Conservation (phyloP, 495 filamentous ascomycete species). For the Tuber melanosporum region DNA sequence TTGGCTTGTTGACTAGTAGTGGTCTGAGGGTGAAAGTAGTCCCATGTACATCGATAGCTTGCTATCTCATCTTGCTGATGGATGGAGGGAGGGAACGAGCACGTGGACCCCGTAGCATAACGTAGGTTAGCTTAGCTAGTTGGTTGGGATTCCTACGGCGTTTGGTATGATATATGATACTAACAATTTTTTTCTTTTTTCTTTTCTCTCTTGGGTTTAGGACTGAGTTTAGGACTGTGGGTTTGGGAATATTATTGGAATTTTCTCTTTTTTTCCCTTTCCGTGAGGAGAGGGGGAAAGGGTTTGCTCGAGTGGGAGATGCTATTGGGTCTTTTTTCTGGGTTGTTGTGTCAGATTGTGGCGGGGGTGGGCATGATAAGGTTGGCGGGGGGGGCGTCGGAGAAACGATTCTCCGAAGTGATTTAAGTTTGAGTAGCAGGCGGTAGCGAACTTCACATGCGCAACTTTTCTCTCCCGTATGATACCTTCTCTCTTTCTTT, state of each 20-base stretch:
- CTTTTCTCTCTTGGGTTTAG: not conserved
- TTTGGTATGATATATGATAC: not conserved
- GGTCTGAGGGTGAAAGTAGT: not conserved
- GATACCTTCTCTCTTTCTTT: not conserved
- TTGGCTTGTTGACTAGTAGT: not conserved
- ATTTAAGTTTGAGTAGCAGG: not conserved
- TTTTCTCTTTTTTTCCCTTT: not conserved
- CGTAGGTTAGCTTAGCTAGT: not conserved
- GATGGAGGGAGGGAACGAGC: not conserved
- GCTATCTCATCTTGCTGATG: not conserved
- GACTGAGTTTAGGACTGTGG: not conserved
- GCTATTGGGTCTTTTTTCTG: not conserved
- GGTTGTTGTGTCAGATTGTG: not conserved
- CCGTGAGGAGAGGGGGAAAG: too few relatives aligned
- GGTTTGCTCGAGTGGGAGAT: not conserved
- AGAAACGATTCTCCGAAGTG: not conserved
- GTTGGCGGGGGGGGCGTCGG: not conserved
- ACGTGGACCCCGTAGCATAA: not conserved
- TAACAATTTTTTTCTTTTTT: not conserved
- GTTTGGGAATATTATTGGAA: conserved; percentile 4
- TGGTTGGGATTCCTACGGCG: not conserved
- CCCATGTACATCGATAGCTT: not conserved
- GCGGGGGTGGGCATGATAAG: not conserved
- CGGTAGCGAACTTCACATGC: not conserved
- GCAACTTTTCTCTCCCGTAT: not conserved